Percentiles rank a stretch among this genome's conserved stretches.
phyloP scores from a whole-genome alignment of 306 rosid genomes.

The Luffa aegyptiaca region DNA sequence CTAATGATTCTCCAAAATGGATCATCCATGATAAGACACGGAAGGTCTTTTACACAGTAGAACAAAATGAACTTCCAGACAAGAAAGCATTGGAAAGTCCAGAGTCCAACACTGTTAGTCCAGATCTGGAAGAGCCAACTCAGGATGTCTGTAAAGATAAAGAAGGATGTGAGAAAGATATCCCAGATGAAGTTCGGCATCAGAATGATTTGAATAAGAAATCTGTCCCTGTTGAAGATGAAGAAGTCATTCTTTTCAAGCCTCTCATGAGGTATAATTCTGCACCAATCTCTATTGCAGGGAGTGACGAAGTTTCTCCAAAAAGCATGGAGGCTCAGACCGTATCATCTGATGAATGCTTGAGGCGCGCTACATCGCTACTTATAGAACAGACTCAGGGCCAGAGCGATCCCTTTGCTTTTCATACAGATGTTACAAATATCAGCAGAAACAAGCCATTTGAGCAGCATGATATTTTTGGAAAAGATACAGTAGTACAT shows the following conservation, averaged over 20 bases:
- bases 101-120: constrained; percentile 15
- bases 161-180: constrained; percentile 18
- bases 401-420: constrained; percentile 34
- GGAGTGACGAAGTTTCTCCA: constrained; percentile 26
- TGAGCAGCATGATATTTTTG: constrained; percentile 33
- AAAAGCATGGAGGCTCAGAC: constrained; percentile 30
- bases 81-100: constrained; percentile 22
- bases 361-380: constrained; percentile 79
- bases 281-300: constrained; percentile 41
- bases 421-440: constrained; percentile 31
- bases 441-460: constrained; percentile 23
- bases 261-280: constrained; percentile 79
- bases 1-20: constrained; percentile 44
- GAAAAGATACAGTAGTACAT: constrained; percentile 31
- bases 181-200: constrained; percentile 11
- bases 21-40: constrained; percentile 31
- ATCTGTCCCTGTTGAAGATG: constrained; percentile 46
- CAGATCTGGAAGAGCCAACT: constrained; percentile 12
- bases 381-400: constrained; percentile 65
- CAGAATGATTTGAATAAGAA: constrained; percentile 21
- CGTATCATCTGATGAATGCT: constrained; percentile 54
- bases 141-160: constrained; percentile 10
- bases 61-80: constrained; percentile 27
- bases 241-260: constrained; percentile 89
- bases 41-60: constrained; percentile 17